These are phyloP conservation scores for Phytophthora constricta DNA, from an alignment of 352 stramenopile genomes.

Conservation along the genomic window DNA sequence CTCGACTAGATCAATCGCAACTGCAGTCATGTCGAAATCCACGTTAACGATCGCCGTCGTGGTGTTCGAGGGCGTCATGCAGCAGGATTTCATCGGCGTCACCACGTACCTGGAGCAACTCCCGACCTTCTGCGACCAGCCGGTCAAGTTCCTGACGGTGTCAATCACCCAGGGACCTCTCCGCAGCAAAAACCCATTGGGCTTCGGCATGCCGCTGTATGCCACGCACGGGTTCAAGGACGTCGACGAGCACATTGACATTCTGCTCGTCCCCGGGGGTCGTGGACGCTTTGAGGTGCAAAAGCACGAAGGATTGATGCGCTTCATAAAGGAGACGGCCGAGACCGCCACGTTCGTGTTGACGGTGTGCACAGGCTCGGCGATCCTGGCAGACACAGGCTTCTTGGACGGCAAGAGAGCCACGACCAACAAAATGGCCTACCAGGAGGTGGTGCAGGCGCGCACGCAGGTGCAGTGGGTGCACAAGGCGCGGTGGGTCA, in stretches of 20 bases:
- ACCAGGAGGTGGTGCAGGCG: conserved; percentile 37
- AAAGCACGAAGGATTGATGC: conserved; percentile 46
- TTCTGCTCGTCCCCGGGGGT: conserved; percentile 54
- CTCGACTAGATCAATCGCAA: too few species aligned
- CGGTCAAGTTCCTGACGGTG: conserved; percentile 63
- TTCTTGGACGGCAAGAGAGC: conserved; percentile 50
- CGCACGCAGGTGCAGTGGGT: conserved; percentile 57
- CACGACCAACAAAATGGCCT: conserved; percentile 75
- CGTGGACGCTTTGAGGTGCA: conserved; percentile 36
- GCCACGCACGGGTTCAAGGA: conserved; percentile 40
- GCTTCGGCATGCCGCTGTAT: conserved; percentile 46
- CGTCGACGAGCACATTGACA: conserved; percentile 42
- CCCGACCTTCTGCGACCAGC: conserved; percentile 42
- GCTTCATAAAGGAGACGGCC: conserved; percentile 42
- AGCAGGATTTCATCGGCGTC: conserved; percentile 67
- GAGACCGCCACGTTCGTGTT: conserved; percentile 47
- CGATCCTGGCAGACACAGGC: conserved; percentile 50
- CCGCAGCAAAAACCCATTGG: conserved; percentile 35
- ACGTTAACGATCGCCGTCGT: conserved; percentile 58
- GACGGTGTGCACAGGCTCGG: conserved; percentile 62
- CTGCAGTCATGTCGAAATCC: not conserved
- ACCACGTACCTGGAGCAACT: conserved; percentile 68
- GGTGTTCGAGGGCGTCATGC: conserved; percentile 63
- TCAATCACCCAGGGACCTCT: conserved; percentile 42
- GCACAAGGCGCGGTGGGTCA: conserved; percentile 63